A percentile compares a stretch with the other conserved stretches of the same genome.
phyloP scores from a whole-genome alignment of 1,139 yeast genomes.

The Scheffersomyces cryptocercus region DNA sequence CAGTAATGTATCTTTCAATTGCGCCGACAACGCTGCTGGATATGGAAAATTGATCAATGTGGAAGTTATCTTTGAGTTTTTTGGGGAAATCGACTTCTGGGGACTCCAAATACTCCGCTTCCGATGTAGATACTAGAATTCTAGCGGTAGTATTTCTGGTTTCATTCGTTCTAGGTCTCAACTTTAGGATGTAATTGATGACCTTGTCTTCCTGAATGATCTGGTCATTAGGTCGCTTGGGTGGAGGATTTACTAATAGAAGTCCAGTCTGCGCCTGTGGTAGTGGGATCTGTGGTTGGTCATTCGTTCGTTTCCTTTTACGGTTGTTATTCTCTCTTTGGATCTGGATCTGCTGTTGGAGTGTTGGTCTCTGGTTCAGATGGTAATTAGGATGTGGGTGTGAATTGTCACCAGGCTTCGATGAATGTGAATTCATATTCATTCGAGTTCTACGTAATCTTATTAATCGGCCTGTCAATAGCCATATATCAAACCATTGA shows the following conservation, averaged over 20 bases:
- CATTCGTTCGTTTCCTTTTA: conserved; percentile 10
- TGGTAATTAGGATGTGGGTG: too few species aligned
- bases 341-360: conserved; percentile 5
- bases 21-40: conserved; percentile 25
- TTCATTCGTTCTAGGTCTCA: conserved; percentile 6
- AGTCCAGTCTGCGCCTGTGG: conserved; percentile 3
- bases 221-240: conserved; percentile 4
- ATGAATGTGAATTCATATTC: too few species aligned
- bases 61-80: conserved; percentile 17
- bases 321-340: conserved; percentile 4
- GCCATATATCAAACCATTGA: too few species aligned
- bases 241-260: conserved; percentile 5
- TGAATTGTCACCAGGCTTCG: too few species aligned
- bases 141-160: conserved; percentile 11
- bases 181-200: conserved; percentile 18
- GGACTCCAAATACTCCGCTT: conserved; percentile 25
- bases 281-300: background rate
- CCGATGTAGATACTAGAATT: conserved; percentile 26
- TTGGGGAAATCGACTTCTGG: conserved; percentile 8
- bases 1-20: conserved; percentile 27
- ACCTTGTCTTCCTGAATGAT: conserved; percentile 23
- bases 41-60: conserved; percentile 20
- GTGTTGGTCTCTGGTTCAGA: conserved; percentile 1
- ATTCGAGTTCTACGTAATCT: too few species aligned
- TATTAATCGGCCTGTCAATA: too few species aligned